Percentiles rank a stretch among this genome's conserved stretches.
Evolutionary conservation across 2,329 filamentous ascomycete genomes (phyloP).

Genomic region (Lasiodiplodia theobromae): DNA sequence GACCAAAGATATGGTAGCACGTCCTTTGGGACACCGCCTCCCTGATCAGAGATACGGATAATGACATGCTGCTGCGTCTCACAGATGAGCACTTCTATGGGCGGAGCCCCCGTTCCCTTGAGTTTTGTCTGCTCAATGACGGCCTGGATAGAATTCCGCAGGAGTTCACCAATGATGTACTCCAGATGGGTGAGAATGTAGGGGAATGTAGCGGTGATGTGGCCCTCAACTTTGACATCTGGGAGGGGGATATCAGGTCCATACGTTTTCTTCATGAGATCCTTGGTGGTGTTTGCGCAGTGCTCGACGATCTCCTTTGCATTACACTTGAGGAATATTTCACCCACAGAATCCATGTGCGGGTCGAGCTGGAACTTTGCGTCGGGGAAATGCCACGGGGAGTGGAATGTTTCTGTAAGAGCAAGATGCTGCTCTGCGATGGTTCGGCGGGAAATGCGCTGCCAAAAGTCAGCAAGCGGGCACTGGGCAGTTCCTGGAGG

Average conservation of each 20-base stretch:
- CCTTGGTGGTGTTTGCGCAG: constrained; percentile 77
- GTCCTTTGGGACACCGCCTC: constrained; percentile 86
- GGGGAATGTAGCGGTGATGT: constrained; percentile 89
- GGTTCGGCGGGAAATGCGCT: constrained; percentile 93
- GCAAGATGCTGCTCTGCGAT: constrained; percentile 98
- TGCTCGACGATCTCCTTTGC: constrained; percentile 87
- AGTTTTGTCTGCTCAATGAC: constrained; percentile 76
- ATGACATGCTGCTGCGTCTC: constrained; percentile 95
- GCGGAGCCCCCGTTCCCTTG: constrained; percentile 65
- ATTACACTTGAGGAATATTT: constrained; percentile 92
- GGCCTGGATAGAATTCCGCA: constrained; percentile 94
- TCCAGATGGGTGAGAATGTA: constrained; percentile 96
- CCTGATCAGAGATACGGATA: constrained; percentile 93
- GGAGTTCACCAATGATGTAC: constrained; percentile 94
- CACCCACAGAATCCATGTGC: constrained; percentile 87
- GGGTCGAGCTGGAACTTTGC: constrained; percentile 67
- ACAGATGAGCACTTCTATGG: constrained; percentile 93
- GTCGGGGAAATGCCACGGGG: constrained; percentile 86
- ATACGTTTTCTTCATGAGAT: constrained; percentile 77
- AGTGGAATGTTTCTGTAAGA: constrained; percentile 91
- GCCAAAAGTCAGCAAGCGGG: constrained; percentile 16
- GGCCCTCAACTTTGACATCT: constrained; percentile 81
- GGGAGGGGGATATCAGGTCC: constrained; percentile 75
- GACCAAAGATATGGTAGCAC: constrained; percentile 93
- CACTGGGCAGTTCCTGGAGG: background rate